A percentile compares a stretch with the other conserved stretches of the same genome.
Evolutionary conservation across 2,329 filamentous ascomycete genomes (phyloP).

Genomic region (Thelonectria discophora): DNA sequence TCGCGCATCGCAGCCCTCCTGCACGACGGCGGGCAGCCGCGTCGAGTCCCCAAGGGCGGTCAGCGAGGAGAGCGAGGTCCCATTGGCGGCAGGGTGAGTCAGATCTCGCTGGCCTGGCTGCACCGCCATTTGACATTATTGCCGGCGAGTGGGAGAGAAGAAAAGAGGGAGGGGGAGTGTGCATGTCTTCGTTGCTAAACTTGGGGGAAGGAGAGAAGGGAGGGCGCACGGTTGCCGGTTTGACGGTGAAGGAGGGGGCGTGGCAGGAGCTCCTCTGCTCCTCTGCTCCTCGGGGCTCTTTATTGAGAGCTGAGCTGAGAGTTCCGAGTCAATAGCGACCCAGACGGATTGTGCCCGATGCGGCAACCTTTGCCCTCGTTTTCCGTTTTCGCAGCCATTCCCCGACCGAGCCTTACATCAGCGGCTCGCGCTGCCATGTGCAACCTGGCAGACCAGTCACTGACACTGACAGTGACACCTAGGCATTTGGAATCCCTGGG

Average conservation of each 20-base stretch:
- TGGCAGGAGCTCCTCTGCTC: not conserved
- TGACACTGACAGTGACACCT: no score
- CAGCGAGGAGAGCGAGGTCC: not conserved
- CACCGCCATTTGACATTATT: constrained; percentile 26
- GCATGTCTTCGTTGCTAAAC: not conserved
- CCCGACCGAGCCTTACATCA: no score
- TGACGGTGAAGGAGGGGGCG: not conserved
- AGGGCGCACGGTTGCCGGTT: no score
- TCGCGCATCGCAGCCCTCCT: constrained; percentile 11
- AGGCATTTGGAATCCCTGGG: no score
- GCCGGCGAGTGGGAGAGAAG: not conserved
- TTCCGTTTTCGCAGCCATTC: no score
- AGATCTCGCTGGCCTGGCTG: constrained; percentile 14
- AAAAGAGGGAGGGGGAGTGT: not conserved
- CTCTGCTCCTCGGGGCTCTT: no score
- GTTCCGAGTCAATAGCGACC: not conserved
- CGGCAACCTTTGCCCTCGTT: no score
- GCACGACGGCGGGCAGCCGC: constrained; percentile 4
- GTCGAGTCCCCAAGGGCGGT: constrained; percentile 22
- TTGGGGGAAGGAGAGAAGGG: not conserved
- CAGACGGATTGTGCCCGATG: not conserved
- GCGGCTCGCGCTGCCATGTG: no score
- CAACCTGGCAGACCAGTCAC: no score
- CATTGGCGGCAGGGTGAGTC: constrained; percentile 17
- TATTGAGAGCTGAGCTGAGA: not conserved